Base-by-base conservation (phyloP, 2,329 filamentous ascomycete genomes). In the Eutypella sp. region DNA sequence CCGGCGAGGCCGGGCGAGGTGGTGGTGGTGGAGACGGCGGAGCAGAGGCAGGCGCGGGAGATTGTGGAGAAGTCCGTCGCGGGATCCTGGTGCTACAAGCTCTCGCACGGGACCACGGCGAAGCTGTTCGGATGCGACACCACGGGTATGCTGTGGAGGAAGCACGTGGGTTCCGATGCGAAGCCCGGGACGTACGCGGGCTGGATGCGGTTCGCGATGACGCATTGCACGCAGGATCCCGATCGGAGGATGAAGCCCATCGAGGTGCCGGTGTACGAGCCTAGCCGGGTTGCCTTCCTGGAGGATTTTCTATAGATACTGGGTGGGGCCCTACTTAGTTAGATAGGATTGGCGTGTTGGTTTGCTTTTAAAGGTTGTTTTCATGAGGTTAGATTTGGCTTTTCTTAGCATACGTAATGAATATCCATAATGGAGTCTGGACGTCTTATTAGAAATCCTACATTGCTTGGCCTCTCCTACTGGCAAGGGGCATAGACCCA, bases 101-200 rank as follows among this genome's bases (percentile, higher is more conserved):
- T 78, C 9, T 72, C 72, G 1, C 73, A 76, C 51, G 73, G 74
- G 0, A 50, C 76, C 22, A 75, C 75, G n/a, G 40, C 75, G 9
- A 62, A 67, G 25, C 65, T 76, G 1, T 60, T 68, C 37, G 25
- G 25, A 13, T 68, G 71, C 1, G 60, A 67, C 18, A 77, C 74
- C 2, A 56, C 78, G 24, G 73, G 74, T 1, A 71, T 71, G 29
- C 48, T 74, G 16, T 78, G 74, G 74, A 67, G 68, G 55, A 66
- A 65, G 31, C 49, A 76, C 52, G 52, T 57, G 2, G 73, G 70
- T 1, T 67, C 64, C 2, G 74, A 78, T 54, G 53, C 65, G 56
- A 58, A 68, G 2, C 59, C 64, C 2, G 67, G 69, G 7, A 77
- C 74, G 3, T 77, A 77, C 58, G 73, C 68, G 2, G 63, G 69